A percentile compares a stretch with the other conserved stretches of the same genome.
phyloP scores from a whole-genome alignment of 495 filamentous ascomycete species.

The Trichoderma virens region DNA sequence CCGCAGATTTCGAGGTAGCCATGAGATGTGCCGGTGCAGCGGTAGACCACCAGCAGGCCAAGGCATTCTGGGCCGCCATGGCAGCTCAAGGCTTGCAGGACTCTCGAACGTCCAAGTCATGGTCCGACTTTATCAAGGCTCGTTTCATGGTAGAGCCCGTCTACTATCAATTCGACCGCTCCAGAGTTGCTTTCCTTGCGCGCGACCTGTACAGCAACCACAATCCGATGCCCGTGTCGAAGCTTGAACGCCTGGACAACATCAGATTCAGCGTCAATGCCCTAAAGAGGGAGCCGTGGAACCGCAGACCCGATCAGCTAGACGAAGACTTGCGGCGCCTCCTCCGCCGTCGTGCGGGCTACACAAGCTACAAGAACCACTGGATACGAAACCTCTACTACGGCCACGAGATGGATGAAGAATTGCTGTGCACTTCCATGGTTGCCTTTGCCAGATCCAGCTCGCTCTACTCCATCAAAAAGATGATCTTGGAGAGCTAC shows the following conservation, averaged over 20 bases:
- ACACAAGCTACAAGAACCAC: conserved; percentile 5
- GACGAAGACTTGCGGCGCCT: conserved; percentile 9
- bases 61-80: conserved; percentile 9
- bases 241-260: conserved; percentile 16
- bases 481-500: conserved; percentile 16
- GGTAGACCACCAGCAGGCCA: conserved; percentile 17
- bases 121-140: conserved; percentile 26
- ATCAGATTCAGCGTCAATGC: conserved; percentile 15
- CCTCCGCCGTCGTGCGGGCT: neutral
- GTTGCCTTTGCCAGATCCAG: conserved; percentile 23
- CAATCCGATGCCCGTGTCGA: neutral
- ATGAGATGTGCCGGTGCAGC: conserved; percentile 29
- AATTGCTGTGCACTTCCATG: conserved; percentile 23
- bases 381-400: neutral
- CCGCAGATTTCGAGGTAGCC: conserved; percentile 24
- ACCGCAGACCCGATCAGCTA: conserved; percentile 7
- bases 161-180: conserved; percentile 26
- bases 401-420: conserved; percentile 25
- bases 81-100: neutral
- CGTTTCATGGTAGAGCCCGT: conserved; percentile 31
- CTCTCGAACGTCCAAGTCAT: neutral
- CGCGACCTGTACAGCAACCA: conserved; percentile 20
- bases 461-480: conserved; percentile 17
- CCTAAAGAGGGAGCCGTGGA: conserved; percentile 2
- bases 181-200: conserved; percentile 20